Evolutionary conservation across 108 stramenopile species (phyloP).

Genomic region (Poteriospumella lacustris): DNA sequence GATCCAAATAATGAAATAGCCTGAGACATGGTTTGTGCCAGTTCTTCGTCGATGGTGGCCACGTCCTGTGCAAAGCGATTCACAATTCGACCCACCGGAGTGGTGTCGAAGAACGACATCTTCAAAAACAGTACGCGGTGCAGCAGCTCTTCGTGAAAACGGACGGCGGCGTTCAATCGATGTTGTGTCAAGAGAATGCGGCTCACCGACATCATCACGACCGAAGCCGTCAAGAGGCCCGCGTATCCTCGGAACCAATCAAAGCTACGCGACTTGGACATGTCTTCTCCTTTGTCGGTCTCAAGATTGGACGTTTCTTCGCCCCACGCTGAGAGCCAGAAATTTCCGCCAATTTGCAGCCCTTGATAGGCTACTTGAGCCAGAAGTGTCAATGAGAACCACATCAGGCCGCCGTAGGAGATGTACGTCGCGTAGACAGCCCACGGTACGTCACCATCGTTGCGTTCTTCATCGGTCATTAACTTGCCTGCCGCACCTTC

Average conservation of each 20-base stretch:
- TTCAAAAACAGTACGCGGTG: background rate
- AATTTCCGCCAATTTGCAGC: no score
- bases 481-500: background rate
- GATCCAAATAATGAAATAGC: background rate
- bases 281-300: background rate
- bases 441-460: background rate
- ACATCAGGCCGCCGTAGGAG: background rate
- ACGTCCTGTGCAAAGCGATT: constrained; percentile 85
- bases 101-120: constrained; percentile 86
- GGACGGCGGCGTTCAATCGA: background rate
- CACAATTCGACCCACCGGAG: constrained; percentile 82
- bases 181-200: background rate
- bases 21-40: constrained; percentile 3
- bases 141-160: background rate
- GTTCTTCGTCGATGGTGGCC: constrained; percentile 10
- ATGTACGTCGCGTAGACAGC: background rate
- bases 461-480: background rate
- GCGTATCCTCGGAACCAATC: background rate
- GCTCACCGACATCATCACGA: background rate
- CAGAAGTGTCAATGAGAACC: no score
- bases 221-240: background rate
- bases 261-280: background rate
- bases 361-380: no score
- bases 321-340: constrained; percentile 9
- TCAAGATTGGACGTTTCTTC: background rate